Percentiles rank a stretch among this genome's conserved stretches.
phyloP scores from a whole-genome alignment of 176 grass and related monocot species.

The Eremochloa ophiuroides region DNA sequence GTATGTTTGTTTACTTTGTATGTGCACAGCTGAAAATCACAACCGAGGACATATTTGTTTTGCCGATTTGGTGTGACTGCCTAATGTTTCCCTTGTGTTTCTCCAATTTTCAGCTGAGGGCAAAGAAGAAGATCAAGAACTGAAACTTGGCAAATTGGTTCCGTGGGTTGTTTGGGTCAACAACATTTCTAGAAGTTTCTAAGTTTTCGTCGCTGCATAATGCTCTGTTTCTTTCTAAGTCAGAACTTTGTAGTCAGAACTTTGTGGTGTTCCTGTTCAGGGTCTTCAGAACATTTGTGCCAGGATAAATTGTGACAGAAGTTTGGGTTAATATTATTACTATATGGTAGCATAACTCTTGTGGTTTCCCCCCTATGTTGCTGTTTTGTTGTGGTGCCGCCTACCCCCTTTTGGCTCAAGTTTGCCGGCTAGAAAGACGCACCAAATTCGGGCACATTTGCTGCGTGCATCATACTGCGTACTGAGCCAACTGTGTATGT shows the following conservation, averaged over 20 bases:
- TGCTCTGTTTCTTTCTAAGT: background rate
- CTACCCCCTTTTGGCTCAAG: too few species aligned
- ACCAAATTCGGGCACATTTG: too few species aligned
- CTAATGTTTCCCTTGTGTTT: background rate
- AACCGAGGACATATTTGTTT: background rate
- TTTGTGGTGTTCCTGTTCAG: background rate
- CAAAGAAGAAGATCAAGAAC: conserved; percentile 98
- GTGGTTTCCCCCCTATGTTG: background rate
- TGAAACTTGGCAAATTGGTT: background rate
- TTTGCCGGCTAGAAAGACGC: too few species aligned
- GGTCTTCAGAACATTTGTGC: background rate
- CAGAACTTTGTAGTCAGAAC: background rate
- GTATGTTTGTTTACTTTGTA: background rate
- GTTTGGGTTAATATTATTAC: background rate
- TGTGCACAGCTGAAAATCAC: background rate
- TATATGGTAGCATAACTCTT: background rate
- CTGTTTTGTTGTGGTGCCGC: too few species aligned
- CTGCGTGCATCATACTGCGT: too few species aligned
- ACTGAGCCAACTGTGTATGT: too few species aligned
- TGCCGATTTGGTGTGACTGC: background rate
- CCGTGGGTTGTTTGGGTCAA: background rate
- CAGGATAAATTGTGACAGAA: background rate
- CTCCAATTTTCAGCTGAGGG: conserved; percentile 56
- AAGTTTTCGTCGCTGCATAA: background rate
- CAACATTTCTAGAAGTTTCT: background rate